Conservation (phyloP, 2,329 filamentous ascomycete genomes). For the Neonectria sp. region DNA sequence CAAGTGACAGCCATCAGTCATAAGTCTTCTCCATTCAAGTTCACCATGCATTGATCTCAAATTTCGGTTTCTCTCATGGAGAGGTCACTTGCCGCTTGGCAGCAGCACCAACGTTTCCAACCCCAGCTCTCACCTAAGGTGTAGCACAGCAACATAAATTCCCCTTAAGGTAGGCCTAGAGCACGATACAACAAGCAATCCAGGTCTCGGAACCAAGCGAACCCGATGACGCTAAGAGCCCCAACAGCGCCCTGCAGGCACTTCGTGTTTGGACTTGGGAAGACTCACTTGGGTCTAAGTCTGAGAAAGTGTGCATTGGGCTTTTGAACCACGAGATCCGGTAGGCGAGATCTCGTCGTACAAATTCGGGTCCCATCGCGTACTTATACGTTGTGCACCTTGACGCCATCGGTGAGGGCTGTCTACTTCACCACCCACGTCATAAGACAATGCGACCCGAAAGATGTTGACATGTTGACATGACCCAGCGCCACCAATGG, state of each 20-base stretch:
- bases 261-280: neutral
- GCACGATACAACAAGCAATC: neutral
- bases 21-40: neutral
- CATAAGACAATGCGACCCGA: neutral
- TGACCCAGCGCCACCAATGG: neutral
- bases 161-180: neutral
- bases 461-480: neutral
- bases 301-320: too few relatives aligned
- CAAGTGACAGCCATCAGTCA: neutral
- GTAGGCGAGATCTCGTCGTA: neutral
- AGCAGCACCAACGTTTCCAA: neutral
- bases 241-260: neutral
- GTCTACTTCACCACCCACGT: neutral
- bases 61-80: neutral
- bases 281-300: too few relatives aligned
- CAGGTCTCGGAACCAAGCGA: constrained; percentile 5
- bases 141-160: neutral
- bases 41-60: neutral
- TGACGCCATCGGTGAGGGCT: too few relatives aligned
- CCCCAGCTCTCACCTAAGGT: neutral
- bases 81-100: neutral
- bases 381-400: neutral
- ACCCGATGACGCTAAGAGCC: neutral
- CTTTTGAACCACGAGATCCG: neutral
- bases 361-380: neutral